A percentile compares a stretch with the other conserved stretches of the same genome.
phyloP scores from a whole-genome alignment of 345 rosid genomes.

The Boechera retrofracta region DNA sequence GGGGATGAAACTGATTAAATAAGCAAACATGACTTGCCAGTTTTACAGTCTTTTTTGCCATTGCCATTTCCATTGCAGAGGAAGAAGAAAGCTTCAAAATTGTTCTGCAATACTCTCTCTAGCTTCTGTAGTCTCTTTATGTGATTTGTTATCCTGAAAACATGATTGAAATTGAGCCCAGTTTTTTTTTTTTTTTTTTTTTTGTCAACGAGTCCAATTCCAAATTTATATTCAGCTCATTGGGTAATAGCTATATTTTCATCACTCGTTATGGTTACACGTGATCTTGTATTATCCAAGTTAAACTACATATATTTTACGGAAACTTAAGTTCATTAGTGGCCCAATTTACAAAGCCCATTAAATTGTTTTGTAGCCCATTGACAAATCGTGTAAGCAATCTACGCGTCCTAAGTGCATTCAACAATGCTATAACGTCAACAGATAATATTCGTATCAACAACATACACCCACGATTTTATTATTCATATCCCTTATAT shows the following conservation, averaged over 20 bases:
- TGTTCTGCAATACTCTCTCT: not conserved
- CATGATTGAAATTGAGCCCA: not conserved
- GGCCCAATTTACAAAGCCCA: not conserved
- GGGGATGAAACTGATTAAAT: constrained; percentile 28
- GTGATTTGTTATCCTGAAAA: not conserved
- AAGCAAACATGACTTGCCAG: constrained; percentile 18
- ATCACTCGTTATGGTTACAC: not conserved
- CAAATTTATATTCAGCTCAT: not conserved
- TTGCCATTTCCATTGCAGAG: constrained; percentile 1
- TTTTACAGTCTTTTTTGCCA: not conserved
- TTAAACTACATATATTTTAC: not conserved
- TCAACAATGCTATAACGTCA: not conserved
- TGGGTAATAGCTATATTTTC: not conserved
- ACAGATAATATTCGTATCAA: not conserved
- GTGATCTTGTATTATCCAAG: no score
- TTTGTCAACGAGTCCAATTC: not conserved
- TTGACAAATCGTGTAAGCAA: not conserved
- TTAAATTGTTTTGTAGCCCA: not conserved
- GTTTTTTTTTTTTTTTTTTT: not conserved
- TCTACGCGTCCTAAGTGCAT: not conserved
- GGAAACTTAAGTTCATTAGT: not conserved
- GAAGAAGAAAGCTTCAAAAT: not conserved
- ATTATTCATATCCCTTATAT: not conserved
- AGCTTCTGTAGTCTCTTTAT: not conserved
- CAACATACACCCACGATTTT: not conserved